These are phyloP conservation scores for Phytophthora sojae DNA, from an alignment of 352 stramenopile genomes.

Conservation along the genomic window DNA sequence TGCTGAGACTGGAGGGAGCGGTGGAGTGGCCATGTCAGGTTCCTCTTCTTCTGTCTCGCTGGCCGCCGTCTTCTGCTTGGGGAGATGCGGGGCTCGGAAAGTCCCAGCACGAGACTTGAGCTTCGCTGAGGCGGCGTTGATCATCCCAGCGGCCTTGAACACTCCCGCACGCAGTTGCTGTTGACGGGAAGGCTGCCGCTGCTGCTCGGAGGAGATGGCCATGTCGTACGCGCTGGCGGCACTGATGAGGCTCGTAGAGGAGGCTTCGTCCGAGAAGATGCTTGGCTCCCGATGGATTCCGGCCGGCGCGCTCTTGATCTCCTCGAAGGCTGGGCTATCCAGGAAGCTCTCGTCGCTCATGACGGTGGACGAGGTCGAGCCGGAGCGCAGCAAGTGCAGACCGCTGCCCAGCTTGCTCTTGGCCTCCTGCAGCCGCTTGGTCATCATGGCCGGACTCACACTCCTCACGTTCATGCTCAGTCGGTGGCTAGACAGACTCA, in stretches of 20 bases:
- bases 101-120: conserved; percentile 43
- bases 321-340: conserved; percentile 32
- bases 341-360: conserved; percentile 63
- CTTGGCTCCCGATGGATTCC: conserved; percentile 29
- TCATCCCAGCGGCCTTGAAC: conserved; percentile 50
- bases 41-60: conserved; percentile 61
- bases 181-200: conserved; percentile 20
- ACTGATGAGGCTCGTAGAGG: conserved; percentile 22
- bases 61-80: conserved; percentile 29
- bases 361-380: conserved; percentile 53
- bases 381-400: conserved; percentile 53
- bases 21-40: conserved; percentile 20
- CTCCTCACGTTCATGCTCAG: conserved; percentile 39
- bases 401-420: conserved; percentile 41
- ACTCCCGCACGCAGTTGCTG: conserved; percentile 53
- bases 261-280: conserved; percentile 23
- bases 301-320: conserved; percentile 32
- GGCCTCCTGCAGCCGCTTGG: conserved; percentile 41
- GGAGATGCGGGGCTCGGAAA: conserved; percentile 27
- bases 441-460: conserved; percentile 36
- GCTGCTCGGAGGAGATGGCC: neutral
- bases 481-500: conserved; percentile 38
- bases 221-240: conserved; percentile 12
- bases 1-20: conserved; percentile 10
- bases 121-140: conserved; percentile 64